Base-by-base conservation (phyloP, 1,139 yeast genomes). In the Taphrina deformans region DNA sequence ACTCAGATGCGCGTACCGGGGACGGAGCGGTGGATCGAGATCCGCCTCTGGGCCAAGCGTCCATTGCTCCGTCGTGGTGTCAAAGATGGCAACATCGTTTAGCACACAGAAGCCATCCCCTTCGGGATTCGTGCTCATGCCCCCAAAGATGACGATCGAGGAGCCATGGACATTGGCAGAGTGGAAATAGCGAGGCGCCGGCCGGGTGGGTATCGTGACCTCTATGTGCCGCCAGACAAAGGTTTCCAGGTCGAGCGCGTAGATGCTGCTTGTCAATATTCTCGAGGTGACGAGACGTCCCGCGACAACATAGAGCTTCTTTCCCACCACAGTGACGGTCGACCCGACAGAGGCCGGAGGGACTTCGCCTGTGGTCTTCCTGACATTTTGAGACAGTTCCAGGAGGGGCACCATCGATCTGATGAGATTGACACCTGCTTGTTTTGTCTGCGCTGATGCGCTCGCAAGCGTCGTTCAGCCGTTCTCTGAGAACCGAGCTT, bases 271-370 rank as follows among this genome's bases (percentile, higher is more conserved):
- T 21, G 67, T 64, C 45, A 69, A 35, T 26, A 10, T 31, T 29
- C 62, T 23, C 7, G 66, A 35, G 16, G 64, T 23, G 21, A 62
- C 71, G 33, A 66, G 55, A 24, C 70, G 68, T 12, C 72, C 72
- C 38, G 71, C 72, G 41, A 67, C 67, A 10, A 70, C 68, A 46
- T 55, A 70, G 29, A 69, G 46, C n/a, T 55, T 52, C 33, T 62
- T 41, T n/a, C 65, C 69, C n/a, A 52, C 53, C 18, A 56, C 46
- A 6, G 68, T 55, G 38, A 51, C 26, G 9, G 71, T 69, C 9
- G 70, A 59, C 6, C 72, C 72, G 44, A 68, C 62, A 21, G 69
- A 58, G 29, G 66, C 69, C 18, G 71, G 70, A 7, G 72, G 72
- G n/a, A 69, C 62, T 6, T 55, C 59, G 27, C 71, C 71, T 3